Evolutionary conservation across 2,329 filamentous ascomycete genomes (phyloP).

Genomic region (Lasiodiplodia citricola): DNA sequence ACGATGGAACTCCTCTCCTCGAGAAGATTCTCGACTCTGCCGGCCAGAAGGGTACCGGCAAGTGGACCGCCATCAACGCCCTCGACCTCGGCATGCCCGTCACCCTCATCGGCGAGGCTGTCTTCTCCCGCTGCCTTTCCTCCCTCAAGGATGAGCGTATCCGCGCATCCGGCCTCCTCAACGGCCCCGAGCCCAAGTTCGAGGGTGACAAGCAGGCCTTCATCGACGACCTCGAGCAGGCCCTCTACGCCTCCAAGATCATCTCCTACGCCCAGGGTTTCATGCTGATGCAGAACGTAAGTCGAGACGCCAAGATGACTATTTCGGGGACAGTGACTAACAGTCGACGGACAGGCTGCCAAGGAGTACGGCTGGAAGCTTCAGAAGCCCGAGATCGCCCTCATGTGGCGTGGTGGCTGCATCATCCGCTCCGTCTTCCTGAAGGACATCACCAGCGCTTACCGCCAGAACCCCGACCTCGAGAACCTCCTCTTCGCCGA

Average conservation of each 20-base stretch:
- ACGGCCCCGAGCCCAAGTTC: constrained; percentile 79
- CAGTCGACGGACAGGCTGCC: constrained; percentile 68
- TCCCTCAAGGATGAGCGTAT: constrained; percentile 92
- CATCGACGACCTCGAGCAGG: constrained; percentile 97
- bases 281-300: constrained; percentile 98
- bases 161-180: constrained; percentile 78
- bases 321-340: constrained; percentile 31
- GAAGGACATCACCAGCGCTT: constrained; percentile 98
- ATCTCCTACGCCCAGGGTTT: constrained; percentile 99
- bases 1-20: constrained; percentile 85
- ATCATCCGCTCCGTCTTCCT: constrained; percentile 99
- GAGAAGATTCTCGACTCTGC: constrained; percentile 99
- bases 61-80: constrained; percentile 99
- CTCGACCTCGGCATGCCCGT: constrained; percentile 98
- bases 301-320: constrained; percentile 38
- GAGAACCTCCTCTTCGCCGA: constrained; percentile 98
- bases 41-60: constrained; percentile 98
- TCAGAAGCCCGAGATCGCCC: constrained; percentile 99
- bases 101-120: constrained; percentile 95
- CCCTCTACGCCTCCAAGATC: constrained; percentile 99
- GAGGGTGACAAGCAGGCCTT: constrained; percentile 90
- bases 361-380: constrained; percentile 98
- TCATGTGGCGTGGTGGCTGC: constrained; percentile 99
- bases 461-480: constrained; percentile 91
- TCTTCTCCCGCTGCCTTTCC: constrained; percentile 92